Base-by-base conservation (phyloP, 2,329 filamentous ascomycete species). In the Verticillium klebahnii region DNA sequence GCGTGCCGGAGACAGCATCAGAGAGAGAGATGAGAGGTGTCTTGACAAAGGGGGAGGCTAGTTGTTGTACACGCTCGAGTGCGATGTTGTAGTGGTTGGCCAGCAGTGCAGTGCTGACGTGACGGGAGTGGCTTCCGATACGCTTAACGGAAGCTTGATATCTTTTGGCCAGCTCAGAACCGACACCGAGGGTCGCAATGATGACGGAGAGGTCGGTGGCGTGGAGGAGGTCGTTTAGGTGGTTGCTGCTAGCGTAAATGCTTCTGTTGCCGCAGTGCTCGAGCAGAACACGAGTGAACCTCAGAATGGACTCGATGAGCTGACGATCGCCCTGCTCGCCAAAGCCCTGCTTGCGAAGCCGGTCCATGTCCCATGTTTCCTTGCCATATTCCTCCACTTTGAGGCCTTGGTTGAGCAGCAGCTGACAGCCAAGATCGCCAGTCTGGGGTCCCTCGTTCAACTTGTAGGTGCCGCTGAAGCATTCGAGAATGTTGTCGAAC, bases 181-280 rank as follows among this genome's bases (percentile, higher is more conserved):
- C 89, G 63, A 99, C 86, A 65, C 91, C 88, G 52, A 99, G 84
- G 9, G 92, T 90, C 34, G 85, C 85, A 70, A 90, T 87, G 60
- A 99, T 82, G 57, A 99, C 83, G 32, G 88, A 85, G 62, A 94
- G 82, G 29, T 90, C 93, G 2, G 92, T 94, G 55, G 91, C 94
- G 75, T 97, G 92, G 63, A 99, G 85, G 50, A 99, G 83, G 72
- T 93, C 89, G 72, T 94, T 95, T 64, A 99, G 80, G 69, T 96
- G 91, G 67, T 89, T 84, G 73, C 94, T 98, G 80, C 95, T 99
- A 64, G 90, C 92, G 74, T 98, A 99, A 69, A 99, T 88, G 78
- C 93, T 97, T 68, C 96, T 85, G 72, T 99, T 99, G 63, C 94
- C 95, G 75, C 95, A 99, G 73, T 97, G 95, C 73, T 98, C 92